Evolutionary conservation across 2,329 filamentous ascomycete genomes (phyloP), one percentile per base, ranked within the genome.

Genomic region (Alternaria metachromatica): DNA sequence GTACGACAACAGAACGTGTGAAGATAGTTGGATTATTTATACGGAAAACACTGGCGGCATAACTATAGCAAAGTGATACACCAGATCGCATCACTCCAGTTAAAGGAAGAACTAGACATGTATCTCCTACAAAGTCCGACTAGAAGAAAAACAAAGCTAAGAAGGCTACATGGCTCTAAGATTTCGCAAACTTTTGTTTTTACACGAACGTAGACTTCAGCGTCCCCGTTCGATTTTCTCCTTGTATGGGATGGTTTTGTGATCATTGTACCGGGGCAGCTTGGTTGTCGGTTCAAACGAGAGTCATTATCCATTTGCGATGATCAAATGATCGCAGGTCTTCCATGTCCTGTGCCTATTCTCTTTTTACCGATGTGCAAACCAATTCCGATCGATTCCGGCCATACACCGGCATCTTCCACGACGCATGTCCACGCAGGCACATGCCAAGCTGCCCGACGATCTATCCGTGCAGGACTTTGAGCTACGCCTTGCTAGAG

Each of bases 301-400:
- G 37, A 41, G 37, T 18, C 37, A 41, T 41, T 18, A 9, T 41
- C n/a, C 37, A 18, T 41, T 18, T 11, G 33, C 15, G 33, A 37
- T n/a, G 33, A 37, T 37, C 13, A 37, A 37, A 37, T 37, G 4
- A 37, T 9, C 2, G 33, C 49, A 51, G 28, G 21, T 37, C 49
- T 51, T 15, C 21, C 4, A 20, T 51, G 28, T 51, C 9, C 6
- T 23, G 49, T 37, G n/a, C 49, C 11, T 21, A 2, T 25, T 48
- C 13, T 15, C 44, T 37, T 23, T 23, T 20, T 3, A 41, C 37
- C 49, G 49, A 53, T 53, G 13, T 1, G 13, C 30, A 37, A 23
- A 53, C 20, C 20, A 37, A 53, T 53, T 53, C 30, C 49, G 49
- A 53, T 53, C 49, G 49, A 53, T 53, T 41, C 49, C 49, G 28